Evolutionary conservation across 2,329 filamentous ascomycete species (phyloP), one percentile per base, ranked within the genome.

Genomic region (Fusarium virguliforme): DNA sequence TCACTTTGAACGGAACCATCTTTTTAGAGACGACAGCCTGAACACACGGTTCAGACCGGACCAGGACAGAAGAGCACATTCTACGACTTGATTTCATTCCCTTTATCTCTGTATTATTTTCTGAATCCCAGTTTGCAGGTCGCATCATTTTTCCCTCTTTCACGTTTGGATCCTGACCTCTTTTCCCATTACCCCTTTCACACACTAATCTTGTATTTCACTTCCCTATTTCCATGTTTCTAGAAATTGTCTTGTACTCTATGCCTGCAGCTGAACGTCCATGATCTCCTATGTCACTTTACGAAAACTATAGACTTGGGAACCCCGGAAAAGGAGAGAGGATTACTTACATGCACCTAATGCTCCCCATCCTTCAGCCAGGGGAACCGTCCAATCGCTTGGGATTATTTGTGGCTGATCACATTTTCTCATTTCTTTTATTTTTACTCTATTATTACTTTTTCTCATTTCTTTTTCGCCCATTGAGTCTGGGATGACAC

Each of bases 301-400:
- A 75, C 58, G 73, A 75, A 75, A 75, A 67, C 41, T 68, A 71
- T 75, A 75, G 73, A 75, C 60, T 56, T 74, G 73, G 73, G 67
- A 73, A 70, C 67, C 65, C 69, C 69, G 71, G 71, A 68, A 74
- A 68, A 72, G 64, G 70, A 72, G 73, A 74, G 65, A 73, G 70
- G 69, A 73, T 68, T 68, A 71, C 70, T 65, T 74, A 74, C 71
- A 75, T 72, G 70, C 69, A 74, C 64, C 66, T 75, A 75, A 75
- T 75, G 68, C 70, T 65, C 70, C 73, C 73, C 62, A 64, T 67
- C 68, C 58, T 68, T 65, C 59, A 67, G 71, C 56, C 68, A 74
- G 65, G 73, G 64, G 70, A 73, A 66, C 61, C 40, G 60, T 73
- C 70, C 70, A 73, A 72, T 72, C 70, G 67, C 70, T 70, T 72